Evolutionary conservation across 768 basidiomycete species (phyloP).

Genomic region (Daedaleopsis nitida): DNA sequence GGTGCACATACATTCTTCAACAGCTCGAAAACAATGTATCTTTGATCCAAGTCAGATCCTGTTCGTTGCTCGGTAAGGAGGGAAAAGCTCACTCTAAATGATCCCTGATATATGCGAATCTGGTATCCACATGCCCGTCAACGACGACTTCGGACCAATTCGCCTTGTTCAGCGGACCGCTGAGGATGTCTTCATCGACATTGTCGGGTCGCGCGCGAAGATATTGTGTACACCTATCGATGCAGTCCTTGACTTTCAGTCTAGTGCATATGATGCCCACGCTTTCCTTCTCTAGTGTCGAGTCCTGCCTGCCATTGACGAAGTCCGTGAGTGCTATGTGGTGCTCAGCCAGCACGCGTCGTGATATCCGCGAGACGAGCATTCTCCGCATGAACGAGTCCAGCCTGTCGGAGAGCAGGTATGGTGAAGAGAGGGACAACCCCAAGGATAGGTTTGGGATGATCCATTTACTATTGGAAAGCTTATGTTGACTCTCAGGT

Average conservation of each 20-base stretch:
- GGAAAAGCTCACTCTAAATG: constrained; percentile 69
- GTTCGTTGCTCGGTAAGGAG: neutral
- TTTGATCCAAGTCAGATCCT: constrained; percentile 25
- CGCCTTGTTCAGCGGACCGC: constrained; percentile 29
- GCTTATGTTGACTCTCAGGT: constrained; percentile 9
- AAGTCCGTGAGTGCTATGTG: constrained; percentile 80
- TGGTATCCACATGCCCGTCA: constrained; percentile 70
- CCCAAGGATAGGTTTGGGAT: constrained; percentile 85
- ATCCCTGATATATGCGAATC: constrained; percentile 83
- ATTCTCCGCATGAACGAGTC: constrained; percentile 90
- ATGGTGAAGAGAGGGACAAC: constrained; percentile 80
- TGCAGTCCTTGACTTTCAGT: constrained; percentile 66
- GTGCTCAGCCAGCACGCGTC: constrained; percentile 87
- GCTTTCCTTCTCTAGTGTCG: constrained; percentile 39
- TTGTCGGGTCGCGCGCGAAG: constrained; percentile 51
- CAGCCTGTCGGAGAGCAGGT: constrained; percentile 74
- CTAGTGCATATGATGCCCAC: constrained; percentile 87
- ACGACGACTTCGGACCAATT: constrained; percentile 66
- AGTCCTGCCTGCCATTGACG: constrained; percentile 29
- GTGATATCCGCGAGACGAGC: constrained; percentile 87
- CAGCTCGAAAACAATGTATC: constrained; percentile 88
- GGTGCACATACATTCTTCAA: constrained; percentile 72
- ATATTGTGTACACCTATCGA: constrained; percentile 66
- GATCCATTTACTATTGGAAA: constrained; percentile 60
- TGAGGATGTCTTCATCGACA: constrained; percentile 40